Evolutionary conservation across 2,329 filamentous ascomycete species (phyloP).

Genomic region (Colletotrichum sp.): DNA sequence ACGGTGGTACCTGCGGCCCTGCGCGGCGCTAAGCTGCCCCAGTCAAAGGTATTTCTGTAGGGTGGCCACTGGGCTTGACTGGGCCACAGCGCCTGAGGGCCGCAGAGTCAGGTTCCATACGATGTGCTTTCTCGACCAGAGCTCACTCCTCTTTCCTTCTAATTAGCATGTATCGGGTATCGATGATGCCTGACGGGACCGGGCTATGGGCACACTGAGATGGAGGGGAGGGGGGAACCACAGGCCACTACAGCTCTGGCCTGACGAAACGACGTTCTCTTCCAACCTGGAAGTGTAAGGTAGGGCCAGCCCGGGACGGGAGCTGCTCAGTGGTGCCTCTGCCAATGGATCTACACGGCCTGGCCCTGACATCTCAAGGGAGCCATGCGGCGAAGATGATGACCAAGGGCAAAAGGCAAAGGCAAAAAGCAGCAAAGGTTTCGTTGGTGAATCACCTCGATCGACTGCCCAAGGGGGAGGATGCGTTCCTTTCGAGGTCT

Average conservation of each 20-base stretch:
- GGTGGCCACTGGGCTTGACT: background rate
- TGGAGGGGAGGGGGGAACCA: background rate
- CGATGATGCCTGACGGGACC: constrained; percentile 20
- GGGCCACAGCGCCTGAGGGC: background rate
- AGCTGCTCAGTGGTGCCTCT: background rate
- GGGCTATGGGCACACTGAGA: background rate
- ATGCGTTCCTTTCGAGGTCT: background rate
- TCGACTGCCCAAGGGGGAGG: background rate
- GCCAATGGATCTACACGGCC: background rate
- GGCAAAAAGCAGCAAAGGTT: background rate
- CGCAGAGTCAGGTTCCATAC: background rate
- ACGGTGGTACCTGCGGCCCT: constrained; percentile 21
- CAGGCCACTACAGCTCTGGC: constrained; percentile 8
- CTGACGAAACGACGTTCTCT: constrained; percentile 6
- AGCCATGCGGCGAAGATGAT: background rate
- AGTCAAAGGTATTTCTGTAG: background rate
- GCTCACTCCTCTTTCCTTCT: background rate
- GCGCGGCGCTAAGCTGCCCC: constrained; percentile 19
- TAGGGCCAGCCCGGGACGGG: background rate
- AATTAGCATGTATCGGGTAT: constrained; percentile 8
- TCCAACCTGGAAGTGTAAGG: background rate
- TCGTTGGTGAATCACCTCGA: background rate
- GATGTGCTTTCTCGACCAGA: background rate
- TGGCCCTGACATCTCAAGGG: background rate
- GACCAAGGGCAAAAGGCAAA: background rate